Base-by-base conservation (phyloP, 73 alveolate genomes). In the Paramecium tetraurelia region DNA sequence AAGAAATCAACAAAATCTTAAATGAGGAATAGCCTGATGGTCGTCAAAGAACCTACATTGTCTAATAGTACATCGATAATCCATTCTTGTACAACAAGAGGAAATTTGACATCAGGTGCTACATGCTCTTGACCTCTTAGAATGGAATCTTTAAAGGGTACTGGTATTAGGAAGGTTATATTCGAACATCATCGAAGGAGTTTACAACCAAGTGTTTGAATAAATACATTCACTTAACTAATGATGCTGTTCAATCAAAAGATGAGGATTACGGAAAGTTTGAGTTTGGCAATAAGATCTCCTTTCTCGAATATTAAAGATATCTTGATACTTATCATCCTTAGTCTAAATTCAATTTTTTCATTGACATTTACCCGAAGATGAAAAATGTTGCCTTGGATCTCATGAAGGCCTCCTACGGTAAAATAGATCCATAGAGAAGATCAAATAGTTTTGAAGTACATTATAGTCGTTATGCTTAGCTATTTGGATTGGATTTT, bases 41-140 rank as follows among this genome's bases (percentile, higher is more conserved):
- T 18, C 36, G 85, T 68, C 43, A 58, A 36, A 85, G 92, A 57
- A 92, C 97, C 0, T 88, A 92, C 29, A 95, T 95, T 40, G 96
- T 95, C 16, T 70, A 95, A 70, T 58, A 86, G 46, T 95, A 95
- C 33, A 95, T 95, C n/a, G 95, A 93, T 27, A 95, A 93, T 44
- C 97, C 97, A 41, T 70, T 95, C 14, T 93, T 95, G 3, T 86
- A 92, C 46, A 89, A 95, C 36, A 95, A 89, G 59, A 86, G 97
- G 77, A 95, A 95, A 92, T 95, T 95, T 33, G 97, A 95, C 59
- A 95, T 95, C 5, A 93, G 97, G 75, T 77, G 93, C 27, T 95
- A 89, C 35, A 95, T 93, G 69, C 27, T 95, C 21, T 59, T 95
- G 14, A 93, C 96, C 1, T 89, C 95, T 18, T 68, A 71, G n/a